Conservation (phyloP, 768 basidiomycete species). For the Crassisporium funariophilum region DNA sequence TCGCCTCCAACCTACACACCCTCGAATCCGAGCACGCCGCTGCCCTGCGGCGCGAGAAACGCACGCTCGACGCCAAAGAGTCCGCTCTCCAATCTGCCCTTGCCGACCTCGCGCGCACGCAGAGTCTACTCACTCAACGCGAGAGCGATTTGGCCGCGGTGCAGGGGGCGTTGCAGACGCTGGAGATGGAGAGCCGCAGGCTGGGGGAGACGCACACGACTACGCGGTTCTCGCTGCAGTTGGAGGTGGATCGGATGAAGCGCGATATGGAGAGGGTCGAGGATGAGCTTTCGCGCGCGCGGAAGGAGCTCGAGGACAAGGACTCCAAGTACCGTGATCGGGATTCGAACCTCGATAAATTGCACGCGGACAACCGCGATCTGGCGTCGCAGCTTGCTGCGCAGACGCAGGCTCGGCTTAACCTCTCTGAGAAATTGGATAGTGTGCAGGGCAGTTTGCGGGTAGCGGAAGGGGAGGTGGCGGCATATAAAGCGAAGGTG, state of each 20-base stretch:
- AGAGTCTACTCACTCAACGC: constrained; percentile 67
- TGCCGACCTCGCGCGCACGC: constrained; percentile 61
- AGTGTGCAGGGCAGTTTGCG: constrained; percentile 59
- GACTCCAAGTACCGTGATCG: constrained; percentile 69
- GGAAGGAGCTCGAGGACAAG: constrained; percentile 67
- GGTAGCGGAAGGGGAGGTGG: constrained; percentile 69
- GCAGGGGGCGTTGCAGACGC: constrained; percentile 65
- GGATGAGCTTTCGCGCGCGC: constrained; percentile 71
- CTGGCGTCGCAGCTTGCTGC: constrained; percentile 76
- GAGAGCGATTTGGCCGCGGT: constrained; percentile 76
- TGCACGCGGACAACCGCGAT: constrained; percentile 82
- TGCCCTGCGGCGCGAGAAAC: constrained; percentile 57
- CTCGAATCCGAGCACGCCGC: constrained; percentile 68
- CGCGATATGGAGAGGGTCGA: constrained; percentile 83
- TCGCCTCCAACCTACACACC: constrained; percentile 54
- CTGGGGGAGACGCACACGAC: constrained; percentile 84
- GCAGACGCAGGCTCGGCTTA: constrained; percentile 86
- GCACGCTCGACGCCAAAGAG: constrained; percentile 71
- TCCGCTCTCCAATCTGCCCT: constrained; percentile 64
- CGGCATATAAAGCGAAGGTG: constrained; percentile 57
- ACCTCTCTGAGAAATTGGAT: constrained; percentile 91
- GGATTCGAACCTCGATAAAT: constrained; percentile 70
- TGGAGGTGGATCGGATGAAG: constrained; percentile 85
- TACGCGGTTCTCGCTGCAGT: constrained; percentile 82
- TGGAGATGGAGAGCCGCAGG: constrained; percentile 78